Conservation (phyloP, 2,329 filamentous ascomycete genomes). For the Meredithiella fracta region DNA sequence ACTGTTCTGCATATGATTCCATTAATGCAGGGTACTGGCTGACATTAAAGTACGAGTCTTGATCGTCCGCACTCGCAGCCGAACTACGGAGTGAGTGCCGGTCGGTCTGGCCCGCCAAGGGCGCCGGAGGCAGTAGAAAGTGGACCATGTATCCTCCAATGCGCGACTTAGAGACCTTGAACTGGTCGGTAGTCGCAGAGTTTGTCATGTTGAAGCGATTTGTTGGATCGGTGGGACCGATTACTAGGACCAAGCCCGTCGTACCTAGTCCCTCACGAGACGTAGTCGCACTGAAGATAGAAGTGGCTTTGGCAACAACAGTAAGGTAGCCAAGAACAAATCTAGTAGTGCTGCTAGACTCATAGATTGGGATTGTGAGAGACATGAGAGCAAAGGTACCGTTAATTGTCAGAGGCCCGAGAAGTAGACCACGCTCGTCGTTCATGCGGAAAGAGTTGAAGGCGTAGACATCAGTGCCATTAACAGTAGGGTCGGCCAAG, state of each 20-base stretch:
- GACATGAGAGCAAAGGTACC: constrained; percentile 60
- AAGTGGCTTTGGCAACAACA: constrained; percentile 50
- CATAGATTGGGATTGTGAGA: constrained; percentile 60
- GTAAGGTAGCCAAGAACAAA: constrained; percentile 68
- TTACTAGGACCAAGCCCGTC: constrained; percentile 52
- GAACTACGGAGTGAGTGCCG: constrained; percentile 32
- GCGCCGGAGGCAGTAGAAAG: constrained; percentile 43
- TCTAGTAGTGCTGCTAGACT: constrained; percentile 7
- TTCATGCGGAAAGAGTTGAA: constrained; percentile 36
- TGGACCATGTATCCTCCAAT: constrained; percentile 25
- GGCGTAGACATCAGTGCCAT: constrained; percentile 15
- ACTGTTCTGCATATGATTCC: constrained; percentile 38
- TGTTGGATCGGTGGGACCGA: constrained; percentile 48
- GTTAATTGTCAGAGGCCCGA: constrained; percentile 63
- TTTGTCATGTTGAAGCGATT: constrained; percentile 46
- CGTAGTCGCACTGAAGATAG: constrained; percentile 44
- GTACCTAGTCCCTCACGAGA: constrained; percentile 54
- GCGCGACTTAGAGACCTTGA: constrained; percentile 17
- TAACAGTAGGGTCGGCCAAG: constrained; percentile 25
- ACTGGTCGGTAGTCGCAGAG: constrained; percentile 29
- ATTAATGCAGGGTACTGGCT: constrained; percentile 46
- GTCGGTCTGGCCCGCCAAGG: constrained; percentile 24
- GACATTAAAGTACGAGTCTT: constrained; percentile 35
- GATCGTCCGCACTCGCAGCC: constrained; percentile 9
- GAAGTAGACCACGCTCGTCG: constrained; percentile 43